These are phyloP conservation scores for Grigorovia jiainica DNA, from an alignment of 805 yeast genomes.

Conservation along the genomic window DNA sequence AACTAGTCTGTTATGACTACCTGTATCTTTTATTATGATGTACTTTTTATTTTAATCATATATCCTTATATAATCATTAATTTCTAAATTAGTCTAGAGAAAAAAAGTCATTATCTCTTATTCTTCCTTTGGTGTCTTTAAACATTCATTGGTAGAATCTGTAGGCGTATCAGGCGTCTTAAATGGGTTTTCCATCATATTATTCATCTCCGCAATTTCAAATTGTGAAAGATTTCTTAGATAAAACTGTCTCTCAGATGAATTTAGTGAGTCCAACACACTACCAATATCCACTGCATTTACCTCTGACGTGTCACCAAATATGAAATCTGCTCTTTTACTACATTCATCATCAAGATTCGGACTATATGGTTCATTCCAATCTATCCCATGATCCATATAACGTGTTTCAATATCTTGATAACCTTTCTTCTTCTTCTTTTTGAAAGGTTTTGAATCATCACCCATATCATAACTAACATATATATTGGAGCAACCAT, in stretches of 20 bases:
- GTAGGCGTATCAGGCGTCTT: not conserved
- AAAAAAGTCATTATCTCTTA: no score
- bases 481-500: not conserved
- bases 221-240: not conserved
- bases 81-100: no score
- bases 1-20: no score
- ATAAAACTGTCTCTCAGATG: not conserved
- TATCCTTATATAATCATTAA: no score
- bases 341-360: slow-evolving; percentile 3
- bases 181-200: slow-evolving; percentile 1
- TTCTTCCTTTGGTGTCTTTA: not conserved
- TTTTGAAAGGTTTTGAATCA: not conserved
- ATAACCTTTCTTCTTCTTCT: not conserved
- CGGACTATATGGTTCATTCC: slow-evolving; percentile 2
- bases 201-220: not conserved
- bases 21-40: no score
- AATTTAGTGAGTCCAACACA: not conserved
- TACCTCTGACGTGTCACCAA: not conserved
- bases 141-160: no score
- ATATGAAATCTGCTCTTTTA: slow-evolving; percentile 1
- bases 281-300: not conserved
- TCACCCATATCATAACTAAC: slow-evolving; percentile 3
- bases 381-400: slow-evolving; percentile 3
- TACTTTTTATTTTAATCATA: no score
- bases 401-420: slow-evolving; percentile 1